phyloP scores from a whole-genome alignment of 208 protist genomes.

The Strigomonas galati region DNA sequence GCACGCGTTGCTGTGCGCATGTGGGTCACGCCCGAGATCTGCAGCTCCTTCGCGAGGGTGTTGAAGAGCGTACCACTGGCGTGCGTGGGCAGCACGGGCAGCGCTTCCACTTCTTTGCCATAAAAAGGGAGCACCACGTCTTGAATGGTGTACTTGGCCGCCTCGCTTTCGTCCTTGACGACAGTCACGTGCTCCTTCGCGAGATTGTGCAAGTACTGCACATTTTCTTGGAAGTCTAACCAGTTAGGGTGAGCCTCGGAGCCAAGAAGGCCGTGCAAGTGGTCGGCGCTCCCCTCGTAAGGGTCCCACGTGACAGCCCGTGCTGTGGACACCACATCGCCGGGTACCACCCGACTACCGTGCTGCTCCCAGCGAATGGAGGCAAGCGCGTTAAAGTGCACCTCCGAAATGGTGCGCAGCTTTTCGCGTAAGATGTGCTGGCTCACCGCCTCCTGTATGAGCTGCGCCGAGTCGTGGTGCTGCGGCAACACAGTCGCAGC shows the following conservation, averaged over 20 bases:
- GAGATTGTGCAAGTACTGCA: neutral
- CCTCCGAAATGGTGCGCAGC: conserved; percentile 61
- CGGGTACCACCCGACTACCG: conserved; percentile 36
- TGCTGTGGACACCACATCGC: conserved; percentile 42
- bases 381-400: conserved; percentile 79
- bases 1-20: conserved; percentile 56
- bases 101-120: conserved; percentile 11
- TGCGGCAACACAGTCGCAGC: conserved; percentile 40
- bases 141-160: conserved; percentile 30
- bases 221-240: conserved; percentile 19
- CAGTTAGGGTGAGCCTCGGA: conserved; percentile 49
- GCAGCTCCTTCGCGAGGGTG: conserved; percentile 44
- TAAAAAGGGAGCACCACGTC: conserved; percentile 74
- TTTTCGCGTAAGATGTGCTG: conserved; percentile 63
- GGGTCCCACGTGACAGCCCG: conserved; percentile 19
- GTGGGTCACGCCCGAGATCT: conserved; percentile 41
- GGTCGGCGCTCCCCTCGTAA: conserved; percentile 65
- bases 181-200: neutral
- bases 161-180: conserved; percentile 24
- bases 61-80: conserved; percentile 22
- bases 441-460: conserved; percentile 64
- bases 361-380: conserved; percentile 59
- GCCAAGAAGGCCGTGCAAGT: conserved; percentile 59
- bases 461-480: conserved; percentile 64
- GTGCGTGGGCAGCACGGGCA: conserved; percentile 25